These are phyloP conservation scores for Murraya paniculata DNA, from an alignment of 345 rosid species.

Conservation along the genomic window DNA sequence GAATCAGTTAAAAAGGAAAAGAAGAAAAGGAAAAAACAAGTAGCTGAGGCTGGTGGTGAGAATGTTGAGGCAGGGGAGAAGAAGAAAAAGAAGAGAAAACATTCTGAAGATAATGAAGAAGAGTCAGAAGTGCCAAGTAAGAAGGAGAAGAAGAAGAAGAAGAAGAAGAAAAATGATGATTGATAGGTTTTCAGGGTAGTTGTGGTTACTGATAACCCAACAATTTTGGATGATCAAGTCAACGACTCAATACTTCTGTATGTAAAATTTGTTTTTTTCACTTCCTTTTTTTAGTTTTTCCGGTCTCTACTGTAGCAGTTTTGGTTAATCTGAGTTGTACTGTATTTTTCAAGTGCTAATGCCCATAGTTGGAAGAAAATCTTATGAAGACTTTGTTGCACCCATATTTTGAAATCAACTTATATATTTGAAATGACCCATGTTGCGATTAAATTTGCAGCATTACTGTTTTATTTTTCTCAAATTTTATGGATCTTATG, in stretches of 20 bases:
- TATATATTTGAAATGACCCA: not conserved
- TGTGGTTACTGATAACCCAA: not conserved
- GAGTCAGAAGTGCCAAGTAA: slow-evolving; percentile 31
- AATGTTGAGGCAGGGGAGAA: slow-evolving; percentile 28
- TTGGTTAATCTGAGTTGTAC: not conserved
- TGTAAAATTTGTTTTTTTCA: slow-evolving; percentile 5
- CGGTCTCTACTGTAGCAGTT: not conserved
- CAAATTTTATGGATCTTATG: no score
- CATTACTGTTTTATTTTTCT: no score
- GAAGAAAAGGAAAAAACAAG: slow-evolving; percentile 55
- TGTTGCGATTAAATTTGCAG: no score
- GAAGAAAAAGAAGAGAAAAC: slow-evolving; percentile 50
- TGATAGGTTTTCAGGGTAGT: not conserved
- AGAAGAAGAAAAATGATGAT: slow-evolving; percentile 19
- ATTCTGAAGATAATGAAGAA: slow-evolving; percentile 28
- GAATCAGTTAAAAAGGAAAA: slow-evolving; percentile 38
- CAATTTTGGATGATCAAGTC: slow-evolving; percentile 11
- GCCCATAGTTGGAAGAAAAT: not conserved
- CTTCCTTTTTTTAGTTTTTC: not conserved
- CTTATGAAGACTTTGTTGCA: not conserved
- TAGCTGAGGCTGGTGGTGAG: slow-evolving; percentile 23
- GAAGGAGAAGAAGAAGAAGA: slow-evolving; percentile 39
- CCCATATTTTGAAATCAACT: not conserved
- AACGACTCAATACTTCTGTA: not conserved
- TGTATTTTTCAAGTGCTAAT: not conserved